These are phyloP conservation scores for Aurinia saxatilis DNA, from an alignment of 345 rosid genomes.

Conservation along the genomic window DNA sequence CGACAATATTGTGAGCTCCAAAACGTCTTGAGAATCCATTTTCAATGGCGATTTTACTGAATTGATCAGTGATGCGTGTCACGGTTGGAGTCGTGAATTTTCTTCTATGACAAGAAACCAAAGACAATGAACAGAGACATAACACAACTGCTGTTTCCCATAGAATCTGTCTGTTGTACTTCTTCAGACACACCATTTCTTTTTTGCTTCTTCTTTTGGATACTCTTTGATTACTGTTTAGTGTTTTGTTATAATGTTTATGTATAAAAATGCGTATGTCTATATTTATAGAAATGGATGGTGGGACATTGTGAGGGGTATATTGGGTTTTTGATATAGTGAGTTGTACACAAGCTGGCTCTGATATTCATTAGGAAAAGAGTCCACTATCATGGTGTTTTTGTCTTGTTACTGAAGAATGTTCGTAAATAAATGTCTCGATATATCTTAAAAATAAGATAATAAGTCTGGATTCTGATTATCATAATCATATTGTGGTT, in stretches of 20 bases:
- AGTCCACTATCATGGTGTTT: slow-evolving; percentile 6
- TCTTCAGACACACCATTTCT: too few species aligned
- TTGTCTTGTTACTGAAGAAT: slow-evolving; percentile 21
- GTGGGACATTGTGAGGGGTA: slow-evolving; percentile 1
- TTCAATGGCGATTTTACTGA: slow-evolving; percentile 41
- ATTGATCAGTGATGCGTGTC: slow-evolving; percentile 54
- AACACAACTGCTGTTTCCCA: slow-evolving; percentile 23
- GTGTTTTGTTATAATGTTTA: neutral
- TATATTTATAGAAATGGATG: neutral
- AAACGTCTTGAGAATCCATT: slow-evolving; percentile 38
- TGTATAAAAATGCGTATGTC: neutral
- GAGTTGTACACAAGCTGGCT: slow-evolving; percentile 30
- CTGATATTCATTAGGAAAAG: neutral
- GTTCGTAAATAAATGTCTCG: slow-evolving; percentile 10
- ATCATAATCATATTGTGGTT: too few species aligned
- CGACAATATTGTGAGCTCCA: slow-evolving; percentile 52
- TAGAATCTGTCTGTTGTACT: slow-evolving; percentile 13
- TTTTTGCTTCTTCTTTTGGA: slow-evolving; percentile 36
- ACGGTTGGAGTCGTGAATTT: slow-evolving; percentile 50
- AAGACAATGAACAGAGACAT: slow-evolving; percentile 30
- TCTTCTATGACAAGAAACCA: slow-evolving; percentile 54
- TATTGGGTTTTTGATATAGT: neutral
- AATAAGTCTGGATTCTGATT: too few species aligned
- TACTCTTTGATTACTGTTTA: neutral
- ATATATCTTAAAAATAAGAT: neutral